Conservation (phyloP, 768 basidiomycete genomes). For the Boletus reticulatus region DNA sequence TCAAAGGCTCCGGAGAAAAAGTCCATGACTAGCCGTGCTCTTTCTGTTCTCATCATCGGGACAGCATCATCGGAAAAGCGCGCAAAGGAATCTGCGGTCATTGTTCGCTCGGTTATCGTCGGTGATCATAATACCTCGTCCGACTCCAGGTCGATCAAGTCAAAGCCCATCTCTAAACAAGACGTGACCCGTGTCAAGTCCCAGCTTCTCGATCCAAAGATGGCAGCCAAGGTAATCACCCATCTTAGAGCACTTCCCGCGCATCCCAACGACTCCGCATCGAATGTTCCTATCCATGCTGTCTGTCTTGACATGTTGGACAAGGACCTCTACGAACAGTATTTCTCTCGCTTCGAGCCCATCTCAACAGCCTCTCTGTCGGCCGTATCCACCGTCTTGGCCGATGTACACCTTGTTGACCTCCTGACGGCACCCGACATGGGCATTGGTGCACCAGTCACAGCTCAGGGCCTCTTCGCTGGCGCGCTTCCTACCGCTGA, state of each 20-base stretch:
- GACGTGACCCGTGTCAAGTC: slow-evolving; percentile 65
- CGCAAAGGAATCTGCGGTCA: slow-evolving; percentile 60
- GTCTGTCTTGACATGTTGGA: slow-evolving; percentile 70
- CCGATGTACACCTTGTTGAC: slow-evolving; percentile 60
- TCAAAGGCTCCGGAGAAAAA: slow-evolving; percentile 42
- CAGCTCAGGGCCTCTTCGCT: slow-evolving; percentile 62
- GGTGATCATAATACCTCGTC: slow-evolving; percentile 41
- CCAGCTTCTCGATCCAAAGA: slow-evolving; percentile 62
- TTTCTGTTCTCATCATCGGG: slow-evolving; percentile 32
- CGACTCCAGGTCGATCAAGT: slow-evolving; percentile 35
- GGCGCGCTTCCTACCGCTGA: slow-evolving; percentile 76
- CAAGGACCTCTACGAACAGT: slow-evolving; percentile 55
- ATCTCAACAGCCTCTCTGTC: slow-evolving; percentile 51
- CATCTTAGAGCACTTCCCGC: slow-evolving; percentile 62
- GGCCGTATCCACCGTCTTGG: slow-evolving; percentile 48
- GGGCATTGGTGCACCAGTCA: slow-evolving; percentile 74
- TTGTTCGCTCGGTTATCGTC: slow-evolving; percentile 67
- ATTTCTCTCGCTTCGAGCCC: slow-evolving; percentile 53
- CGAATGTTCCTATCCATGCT: slow-evolving; percentile 62
- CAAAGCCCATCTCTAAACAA: slow-evolving; percentile 43
- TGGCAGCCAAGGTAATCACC: slow-evolving; percentile 69
- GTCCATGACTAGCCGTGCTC: slow-evolving; percentile 32
- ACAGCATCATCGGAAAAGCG: slow-evolving; percentile 48
- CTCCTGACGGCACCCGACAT: slow-evolving; percentile 60
- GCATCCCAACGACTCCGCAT: slow-evolving; percentile 8